Percentiles rank a stretch among this genome's conserved stretches.
phyloP scores from a whole-genome alignment of 192 early-diverging fungal species.

The Geranomyces michiganensis region DNA sequence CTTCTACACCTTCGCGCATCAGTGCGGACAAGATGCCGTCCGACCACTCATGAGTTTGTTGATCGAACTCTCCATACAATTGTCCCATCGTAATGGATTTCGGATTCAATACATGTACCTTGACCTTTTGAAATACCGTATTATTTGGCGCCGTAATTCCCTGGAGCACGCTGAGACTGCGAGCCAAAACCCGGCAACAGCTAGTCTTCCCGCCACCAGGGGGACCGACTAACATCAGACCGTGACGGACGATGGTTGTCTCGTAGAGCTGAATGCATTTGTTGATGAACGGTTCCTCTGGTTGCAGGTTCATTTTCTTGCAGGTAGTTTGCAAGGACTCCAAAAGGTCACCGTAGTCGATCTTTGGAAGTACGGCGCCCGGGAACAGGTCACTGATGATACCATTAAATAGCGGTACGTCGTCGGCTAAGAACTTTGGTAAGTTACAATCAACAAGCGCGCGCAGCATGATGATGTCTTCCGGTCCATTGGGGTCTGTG shows the following conservation, averaged over 20 bases:
- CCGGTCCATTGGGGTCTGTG: constrained; percentile 55
- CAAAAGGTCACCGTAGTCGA: constrained; percentile 61
- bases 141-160: constrained; percentile 57
- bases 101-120: constrained; percentile 59
- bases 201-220: constrained; percentile 62
- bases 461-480: constrained; percentile 61
- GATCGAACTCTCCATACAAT: constrained; percentile 67
- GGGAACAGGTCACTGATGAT: constrained; percentile 66
- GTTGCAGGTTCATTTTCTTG: constrained; percentile 51
- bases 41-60: constrained; percentile 65
- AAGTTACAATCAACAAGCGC: constrained; percentile 63
- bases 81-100: constrained; percentile 73
- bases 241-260: constrained; percentile 63
- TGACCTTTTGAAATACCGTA: constrained; percentile 55
- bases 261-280: constrained; percentile 71
- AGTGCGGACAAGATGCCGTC: constrained; percentile 62
- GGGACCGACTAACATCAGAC: constrained; percentile 64
- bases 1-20: constrained; percentile 62
- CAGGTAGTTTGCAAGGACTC: constrained; percentile 50
- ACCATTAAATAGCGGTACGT: constrained; percentile 65
- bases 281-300: constrained; percentile 56
- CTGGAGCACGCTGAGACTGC: constrained; percentile 45
- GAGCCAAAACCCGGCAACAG: constrained; percentile 51
- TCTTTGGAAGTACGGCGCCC: constrained; percentile 58
- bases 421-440: constrained; percentile 64